Percentiles rank a stretch among this genome's conserved stretches.
Evolutionary conservation across 371 early-diverging fungal genomes (phyloP).

Genomic region (Zychaea mexicana): DNA sequence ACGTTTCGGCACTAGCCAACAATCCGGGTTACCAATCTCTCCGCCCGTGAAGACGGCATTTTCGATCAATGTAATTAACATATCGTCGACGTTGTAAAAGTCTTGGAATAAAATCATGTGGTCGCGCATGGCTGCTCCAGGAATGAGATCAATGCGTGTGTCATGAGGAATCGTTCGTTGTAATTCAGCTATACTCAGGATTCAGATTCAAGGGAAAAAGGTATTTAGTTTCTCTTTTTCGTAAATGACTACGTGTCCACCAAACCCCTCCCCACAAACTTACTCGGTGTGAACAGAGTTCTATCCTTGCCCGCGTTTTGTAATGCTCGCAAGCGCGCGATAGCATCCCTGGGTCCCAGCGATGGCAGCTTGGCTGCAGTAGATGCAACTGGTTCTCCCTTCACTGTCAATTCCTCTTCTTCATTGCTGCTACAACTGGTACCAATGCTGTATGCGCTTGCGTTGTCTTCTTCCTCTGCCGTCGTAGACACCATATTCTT

Average conservation of each 20-base stretch:
- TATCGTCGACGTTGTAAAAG: conserved; percentile 39
- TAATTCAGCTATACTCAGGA: conserved; percentile 45
- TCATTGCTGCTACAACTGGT: neutral
- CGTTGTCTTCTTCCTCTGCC: neutral
- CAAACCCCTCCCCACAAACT: too few species aligned
- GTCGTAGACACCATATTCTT: neutral
- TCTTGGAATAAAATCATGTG: conserved; percentile 48
- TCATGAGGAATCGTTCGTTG: conserved; percentile 46
- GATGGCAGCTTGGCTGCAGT: neutral
- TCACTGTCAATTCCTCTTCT: neutral
- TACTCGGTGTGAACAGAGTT: conserved; percentile 31
- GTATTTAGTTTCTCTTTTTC: too few species aligned
- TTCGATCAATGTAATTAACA: conserved; percentile 35
- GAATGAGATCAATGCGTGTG: conserved; percentile 42
- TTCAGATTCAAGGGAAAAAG: too few species aligned
- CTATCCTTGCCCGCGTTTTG: conserved; percentile 6
- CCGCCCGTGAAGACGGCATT: conserved; percentile 41
- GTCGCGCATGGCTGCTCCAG: conserved; percentile 42
- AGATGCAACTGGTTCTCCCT: neutral
- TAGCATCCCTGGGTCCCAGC: conserved; percentile 18
- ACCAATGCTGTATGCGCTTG: neutral
- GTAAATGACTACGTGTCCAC: neutral
- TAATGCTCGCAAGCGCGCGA: conserved; percentile 20
- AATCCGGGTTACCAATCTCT: conserved; percentile 39
- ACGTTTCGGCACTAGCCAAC: conserved; percentile 39